Conservation (phyloP, 163 green algal species). For the Scenedesmus sp. region DNA sequence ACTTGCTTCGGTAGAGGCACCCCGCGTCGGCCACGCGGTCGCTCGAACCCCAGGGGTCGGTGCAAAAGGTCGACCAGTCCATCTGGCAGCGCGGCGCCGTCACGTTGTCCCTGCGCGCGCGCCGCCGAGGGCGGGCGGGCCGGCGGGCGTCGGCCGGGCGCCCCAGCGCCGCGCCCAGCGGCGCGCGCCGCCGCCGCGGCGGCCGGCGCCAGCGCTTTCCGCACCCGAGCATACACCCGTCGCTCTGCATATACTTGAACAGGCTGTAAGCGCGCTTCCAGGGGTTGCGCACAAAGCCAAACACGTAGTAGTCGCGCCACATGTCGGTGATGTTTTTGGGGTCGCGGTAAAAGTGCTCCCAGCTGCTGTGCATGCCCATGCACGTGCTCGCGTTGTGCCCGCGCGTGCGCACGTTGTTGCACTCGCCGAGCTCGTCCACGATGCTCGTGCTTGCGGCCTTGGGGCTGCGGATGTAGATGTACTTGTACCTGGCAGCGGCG, state of each 20-base stretch:
- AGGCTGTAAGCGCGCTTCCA: slow-evolving; percentile 55
- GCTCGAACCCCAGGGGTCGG: slow-evolving; percentile 13
- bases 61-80: slow-evolving; percentile 30
- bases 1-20: slow-evolving; percentile 29
- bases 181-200: no score
- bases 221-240: slow-evolving; percentile 40
- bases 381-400: slow-evolving; percentile 35
- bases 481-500: slow-evolving; percentile 39
- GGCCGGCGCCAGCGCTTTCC: neutral
- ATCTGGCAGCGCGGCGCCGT: slow-evolving; percentile 18
- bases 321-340: slow-evolving; percentile 26
- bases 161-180: neutral
- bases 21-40: slow-evolving; percentile 14
- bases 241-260: slow-evolving; percentile 55
- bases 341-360: slow-evolving; percentile 20
- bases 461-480: slow-evolving; percentile 62
- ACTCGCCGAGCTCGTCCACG: slow-evolving; percentile 59
- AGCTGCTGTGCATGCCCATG: slow-evolving; percentile 36
- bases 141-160: neutral
- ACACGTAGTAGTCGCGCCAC: slow-evolving; percentile 69
- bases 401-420: slow-evolving; percentile 42
- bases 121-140: neutral
- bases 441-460: slow-evolving; percentile 56
- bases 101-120: neutral
- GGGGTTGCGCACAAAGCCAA: slow-evolving; percentile 61